These are phyloP conservation scores for Cryomyces minteri DNA, from an alignment of 495 filamentous ascomycete species.

Conservation along the genomic window DNA sequence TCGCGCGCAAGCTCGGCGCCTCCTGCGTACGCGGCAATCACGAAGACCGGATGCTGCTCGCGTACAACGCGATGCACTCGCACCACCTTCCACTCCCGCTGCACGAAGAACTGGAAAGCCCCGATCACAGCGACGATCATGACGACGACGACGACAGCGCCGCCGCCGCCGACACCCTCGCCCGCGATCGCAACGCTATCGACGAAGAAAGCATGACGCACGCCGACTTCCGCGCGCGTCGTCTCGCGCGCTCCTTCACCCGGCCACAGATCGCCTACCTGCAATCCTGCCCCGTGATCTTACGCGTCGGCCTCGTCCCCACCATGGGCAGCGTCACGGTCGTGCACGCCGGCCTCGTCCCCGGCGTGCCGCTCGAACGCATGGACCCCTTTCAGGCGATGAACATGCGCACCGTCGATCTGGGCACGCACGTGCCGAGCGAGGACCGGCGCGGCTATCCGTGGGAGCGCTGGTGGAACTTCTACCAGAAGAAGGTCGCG, in stretches of 20 bases:
- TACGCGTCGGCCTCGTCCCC: slow-evolving; percentile 42
- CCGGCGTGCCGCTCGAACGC: slow-evolving; percentile 45
- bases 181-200: slow-evolving; percentile 5
- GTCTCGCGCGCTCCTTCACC: slow-evolving; percentile 31
- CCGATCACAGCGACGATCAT: not conserved
- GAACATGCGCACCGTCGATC: slow-evolving; percentile 74
- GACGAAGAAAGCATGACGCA: slow-evolving; percentile 19
- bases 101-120: not conserved
- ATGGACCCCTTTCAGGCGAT: slow-evolving; percentile 72
- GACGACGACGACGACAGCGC: slow-evolving; percentile 3
- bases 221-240: slow-evolving; percentile 21
- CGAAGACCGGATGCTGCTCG: slow-evolving; percentile 60
- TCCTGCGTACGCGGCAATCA: slow-evolving; percentile 83
- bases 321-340: slow-evolving; percentile 43
- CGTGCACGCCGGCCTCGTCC: slow-evolving; percentile 73
- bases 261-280: slow-evolving; percentile 55
- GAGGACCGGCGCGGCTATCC: not conserved
- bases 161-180: slow-evolving; percentile 6
- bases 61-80: slow-evolving; percentile 25
- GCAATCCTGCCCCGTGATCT: slow-evolving; percentile 50
- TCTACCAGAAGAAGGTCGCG: slow-evolving; percentile 24
- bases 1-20: slow-evolving; percentile 49
- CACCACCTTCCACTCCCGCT: slow-evolving; percentile 7
- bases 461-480: not conserved
- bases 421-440: slow-evolving; percentile 26